Conservation (phyloP, 352 stramenopile species). For the Phytophthora gonapodyides region DNA sequence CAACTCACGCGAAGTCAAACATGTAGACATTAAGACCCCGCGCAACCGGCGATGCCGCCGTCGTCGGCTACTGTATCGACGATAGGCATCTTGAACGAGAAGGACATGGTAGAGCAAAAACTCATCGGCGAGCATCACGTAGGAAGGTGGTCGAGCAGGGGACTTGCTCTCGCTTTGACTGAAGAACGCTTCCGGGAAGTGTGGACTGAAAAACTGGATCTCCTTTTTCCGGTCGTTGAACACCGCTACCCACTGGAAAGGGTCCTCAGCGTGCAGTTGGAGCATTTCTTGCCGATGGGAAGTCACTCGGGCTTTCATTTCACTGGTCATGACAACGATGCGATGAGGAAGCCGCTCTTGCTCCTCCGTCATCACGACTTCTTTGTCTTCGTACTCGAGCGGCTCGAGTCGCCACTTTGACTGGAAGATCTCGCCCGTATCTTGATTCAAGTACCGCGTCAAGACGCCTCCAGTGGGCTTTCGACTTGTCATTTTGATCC, state of each 20-base stretch:
- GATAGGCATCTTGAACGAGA: conserved; percentile 70
- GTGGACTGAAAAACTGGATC: conserved; percentile 62
- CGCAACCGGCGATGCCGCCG: conserved; percentile 29
- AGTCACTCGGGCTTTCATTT: conserved; percentile 30
- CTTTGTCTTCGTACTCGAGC: conserved; percentile 63
- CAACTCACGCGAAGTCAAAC: conserved; percentile 34
- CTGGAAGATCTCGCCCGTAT: conserved; percentile 48
- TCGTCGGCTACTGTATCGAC: conserved; percentile 32
- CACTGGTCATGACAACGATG: conserved; percentile 46
- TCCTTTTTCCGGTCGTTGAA: conserved; percentile 58
- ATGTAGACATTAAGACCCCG: conserved; percentile 40
- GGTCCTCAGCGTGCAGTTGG: conserved; percentile 34
- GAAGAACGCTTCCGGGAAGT: conserved; percentile 16
- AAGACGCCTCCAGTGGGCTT: background rate
- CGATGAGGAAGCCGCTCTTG: conserved; percentile 39
- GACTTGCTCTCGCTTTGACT: conserved; percentile 16
- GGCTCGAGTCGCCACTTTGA: conserved; percentile 35
- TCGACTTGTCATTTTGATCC: conserved; percentile 44
- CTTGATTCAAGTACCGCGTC: conserved; percentile 65
- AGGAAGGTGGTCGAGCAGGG: conserved; percentile 38
- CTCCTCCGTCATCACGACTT: conserved; percentile 22
- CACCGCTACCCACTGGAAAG: conserved; percentile 59
- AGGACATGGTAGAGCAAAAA: conserved; percentile 69
- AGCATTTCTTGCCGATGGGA: conserved; percentile 20
- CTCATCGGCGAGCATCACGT: conserved; percentile 60